Evolutionary conservation across 495 filamentous ascomycete species (phyloP).

Genomic region (Penicillium parvum): DNA sequence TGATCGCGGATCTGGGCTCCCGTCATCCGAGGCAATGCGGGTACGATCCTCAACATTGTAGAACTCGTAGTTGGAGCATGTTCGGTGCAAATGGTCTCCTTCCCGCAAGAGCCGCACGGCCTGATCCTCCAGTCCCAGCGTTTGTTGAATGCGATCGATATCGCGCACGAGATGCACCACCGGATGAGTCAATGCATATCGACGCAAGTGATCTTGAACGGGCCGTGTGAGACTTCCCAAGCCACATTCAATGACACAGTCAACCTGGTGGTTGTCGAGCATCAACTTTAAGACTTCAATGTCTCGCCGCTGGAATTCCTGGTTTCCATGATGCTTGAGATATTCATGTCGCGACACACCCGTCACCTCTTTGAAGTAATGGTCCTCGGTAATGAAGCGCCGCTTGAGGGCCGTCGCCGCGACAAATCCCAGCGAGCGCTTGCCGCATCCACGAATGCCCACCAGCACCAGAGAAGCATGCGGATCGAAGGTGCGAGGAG

Average conservation of each 20-base stretch:
- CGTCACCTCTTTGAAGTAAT: slow-evolving; percentile 67
- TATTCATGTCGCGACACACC: slow-evolving; percentile 62
- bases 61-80: slow-evolving; percentile 74
- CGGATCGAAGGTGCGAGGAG: slow-evolving; percentile 49
- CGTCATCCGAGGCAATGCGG: slow-evolving; percentile 25
- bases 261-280: slow-evolving; percentile 57
- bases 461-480: slow-evolving; percentile 73
- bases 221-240: slow-evolving; percentile 54
- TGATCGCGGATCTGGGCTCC: slow-evolving; percentile 40
- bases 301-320: slow-evolving; percentile 60
- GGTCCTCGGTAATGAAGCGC: slow-evolving; percentile 71
- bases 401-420: slow-evolving; percentile 70
- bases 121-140: slow-evolving; percentile 58
- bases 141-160: slow-evolving; percentile 57
- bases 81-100: slow-evolving; percentile 51
- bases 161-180: slow-evolving; percentile 72
- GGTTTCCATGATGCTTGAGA: slow-evolving; percentile 57
- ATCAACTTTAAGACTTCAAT: slow-evolving; percentile 63
- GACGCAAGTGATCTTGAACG: slow-evolving; percentile 54
- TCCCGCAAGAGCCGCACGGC: slow-evolving; percentile 48
- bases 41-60: slow-evolving; percentile 62
- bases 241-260: slow-evolving; percentile 70
- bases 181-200: slow-evolving; percentile 60
- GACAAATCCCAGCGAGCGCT: slow-evolving; percentile 74
- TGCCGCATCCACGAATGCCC: slow-evolving; percentile 72